Evolutionary conservation across 192 early-diverging fungal species (phyloP).

Genomic region (Ramicandelaber brevisporus): DNA sequence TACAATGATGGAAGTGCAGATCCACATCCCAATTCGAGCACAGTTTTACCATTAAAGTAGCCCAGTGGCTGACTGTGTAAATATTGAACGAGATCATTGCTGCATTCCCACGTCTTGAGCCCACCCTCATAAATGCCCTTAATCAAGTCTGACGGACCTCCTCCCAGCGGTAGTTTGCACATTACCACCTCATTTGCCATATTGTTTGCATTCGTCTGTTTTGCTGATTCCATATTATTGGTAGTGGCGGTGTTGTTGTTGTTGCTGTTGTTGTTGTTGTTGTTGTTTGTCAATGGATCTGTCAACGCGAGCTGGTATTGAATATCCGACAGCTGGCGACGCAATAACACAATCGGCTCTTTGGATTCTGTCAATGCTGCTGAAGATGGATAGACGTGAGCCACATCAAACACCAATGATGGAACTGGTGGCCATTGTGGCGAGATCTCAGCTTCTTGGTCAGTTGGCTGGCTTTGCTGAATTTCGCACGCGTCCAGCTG

Average conservation of each 20-base stretch:
- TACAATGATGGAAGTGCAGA: constrained; percentile 66
- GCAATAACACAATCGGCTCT: constrained; percentile 35
- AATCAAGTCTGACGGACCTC: constrained; percentile 38
- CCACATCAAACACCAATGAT: constrained; percentile 5
- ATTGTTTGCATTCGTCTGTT: not conserved
- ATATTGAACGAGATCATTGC: constrained; percentile 57
- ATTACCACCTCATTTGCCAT: constrained; percentile 3
- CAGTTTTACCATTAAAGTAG: constrained; percentile 5
- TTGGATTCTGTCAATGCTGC: constrained; percentile 7
- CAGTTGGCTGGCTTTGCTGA: not conserved
- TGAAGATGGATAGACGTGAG: constrained; percentile 12
- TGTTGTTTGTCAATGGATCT: constrained; percentile 47
- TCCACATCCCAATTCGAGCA: constrained; percentile 64
- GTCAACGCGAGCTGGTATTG: constrained; percentile 70
- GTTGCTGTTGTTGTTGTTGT: constrained; percentile 24
- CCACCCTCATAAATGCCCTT: constrained; percentile 85
- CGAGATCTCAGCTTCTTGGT: not conserved
- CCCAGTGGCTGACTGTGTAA: no score
- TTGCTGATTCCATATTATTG: not conserved
- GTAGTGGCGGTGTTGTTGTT: constrained; percentile 2
- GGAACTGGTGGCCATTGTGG: not conserved
- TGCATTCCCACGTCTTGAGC: constrained; percentile 95
- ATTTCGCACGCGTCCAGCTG: not conserved
- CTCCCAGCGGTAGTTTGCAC: constrained; percentile 6
- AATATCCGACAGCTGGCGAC: constrained; percentile 50